Base-by-base conservation (phyloP, 768 basidiomycete species). In the Saitozyma sp. region DNA sequence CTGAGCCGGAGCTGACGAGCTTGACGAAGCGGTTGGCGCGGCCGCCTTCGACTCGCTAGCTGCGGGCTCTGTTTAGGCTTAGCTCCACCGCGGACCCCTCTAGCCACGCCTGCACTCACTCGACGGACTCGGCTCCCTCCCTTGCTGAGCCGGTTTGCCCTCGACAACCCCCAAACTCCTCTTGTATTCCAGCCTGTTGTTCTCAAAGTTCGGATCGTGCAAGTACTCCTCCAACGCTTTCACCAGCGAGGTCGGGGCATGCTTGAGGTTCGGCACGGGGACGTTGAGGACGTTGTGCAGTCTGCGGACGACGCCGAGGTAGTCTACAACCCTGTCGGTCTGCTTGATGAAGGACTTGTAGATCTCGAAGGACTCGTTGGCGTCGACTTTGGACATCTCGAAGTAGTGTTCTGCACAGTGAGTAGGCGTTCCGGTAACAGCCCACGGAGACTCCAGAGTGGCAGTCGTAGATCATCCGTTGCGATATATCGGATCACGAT, bases 331-430 rank as follows among this genome's bases (percentile, higher is more conserved):
- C 85, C 87, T 83, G 71, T 97, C 92, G 0, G 95, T 92, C 78
- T 98, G 92, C 54, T 85, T 87, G 81, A 94, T 97, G 80, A 99
- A 99, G 63, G 89, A 86, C 58, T 92, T 90, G 82, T 99, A 99
- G 64, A 98, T 87, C 16, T 81, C 79, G 29, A 98, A 85, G 2
- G 95, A 90, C 40, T 89, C 87, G 43, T 85, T 81, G 0, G 95
- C 96, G 74, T 98, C 95, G n/a, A 87, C 80, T 65, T 90, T 89
- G 0, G 92, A 91, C 96, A 98, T 98, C 77, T 96, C 94, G 73
- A 98, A 97, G 80, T 96, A 99, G 80, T 95, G 89, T 74, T 97
- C 93, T 84, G 63, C 5, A 29, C 2, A 29, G 29, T 29, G 5
- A 29, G 29, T 5, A 29, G 29, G 5, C 29, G 40, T 11, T 19